phyloP scores from a whole-genome alignment of 192 early-diverging fungal species.

The Coemansia sp. region DNA sequence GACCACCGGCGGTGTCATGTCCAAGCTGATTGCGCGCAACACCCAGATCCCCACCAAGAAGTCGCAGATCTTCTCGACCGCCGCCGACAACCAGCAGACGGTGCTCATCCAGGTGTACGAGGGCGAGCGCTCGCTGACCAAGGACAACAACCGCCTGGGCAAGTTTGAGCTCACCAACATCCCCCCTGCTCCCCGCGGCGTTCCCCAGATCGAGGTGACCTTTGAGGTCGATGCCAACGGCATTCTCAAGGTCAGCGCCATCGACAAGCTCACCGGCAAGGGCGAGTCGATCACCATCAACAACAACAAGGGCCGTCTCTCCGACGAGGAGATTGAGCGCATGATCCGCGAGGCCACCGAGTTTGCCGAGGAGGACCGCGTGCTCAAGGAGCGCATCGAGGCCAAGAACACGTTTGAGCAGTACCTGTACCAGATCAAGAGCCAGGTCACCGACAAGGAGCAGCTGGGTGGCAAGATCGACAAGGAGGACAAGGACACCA shows the following conservation, averaged over 20 bases:
- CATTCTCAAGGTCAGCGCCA: constrained; percentile 87
- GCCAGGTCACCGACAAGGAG: constrained; percentile 79
- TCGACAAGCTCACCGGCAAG: constrained; percentile 96
- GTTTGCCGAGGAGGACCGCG: constrained; percentile 86
- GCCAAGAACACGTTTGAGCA: constrained; percentile 88
- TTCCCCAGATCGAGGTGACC: constrained; percentile 96
- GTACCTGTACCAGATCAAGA: constrained; percentile 89
- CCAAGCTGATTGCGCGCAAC: constrained; percentile 92
- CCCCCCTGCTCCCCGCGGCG: constrained; percentile 91
- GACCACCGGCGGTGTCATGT: constrained; percentile 97
- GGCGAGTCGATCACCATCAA: constrained; percentile 94
- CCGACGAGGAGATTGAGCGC: constrained; percentile 94
- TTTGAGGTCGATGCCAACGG: constrained; percentile 96
- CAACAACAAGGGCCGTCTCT: constrained; percentile 95
- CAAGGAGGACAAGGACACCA: constrained; percentile 85
- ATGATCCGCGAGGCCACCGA: constrained; percentile 95
- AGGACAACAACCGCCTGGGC: constrained; percentile 97
- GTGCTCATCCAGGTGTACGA: constrained; percentile 97
- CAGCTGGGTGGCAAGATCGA: constrained; percentile 81
- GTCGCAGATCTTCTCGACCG: constrained; percentile 97
- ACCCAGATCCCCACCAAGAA: constrained; percentile 95
- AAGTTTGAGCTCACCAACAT: constrained; percentile 96
- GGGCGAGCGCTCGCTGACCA: constrained; percentile 95
- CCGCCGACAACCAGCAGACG: constrained; percentile 93
- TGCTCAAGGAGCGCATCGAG: constrained; percentile 81